Evolutionary conservation across 2,329 filamentous ascomycete genomes (phyloP).

Genomic region (Aphanocladium album): DNA sequence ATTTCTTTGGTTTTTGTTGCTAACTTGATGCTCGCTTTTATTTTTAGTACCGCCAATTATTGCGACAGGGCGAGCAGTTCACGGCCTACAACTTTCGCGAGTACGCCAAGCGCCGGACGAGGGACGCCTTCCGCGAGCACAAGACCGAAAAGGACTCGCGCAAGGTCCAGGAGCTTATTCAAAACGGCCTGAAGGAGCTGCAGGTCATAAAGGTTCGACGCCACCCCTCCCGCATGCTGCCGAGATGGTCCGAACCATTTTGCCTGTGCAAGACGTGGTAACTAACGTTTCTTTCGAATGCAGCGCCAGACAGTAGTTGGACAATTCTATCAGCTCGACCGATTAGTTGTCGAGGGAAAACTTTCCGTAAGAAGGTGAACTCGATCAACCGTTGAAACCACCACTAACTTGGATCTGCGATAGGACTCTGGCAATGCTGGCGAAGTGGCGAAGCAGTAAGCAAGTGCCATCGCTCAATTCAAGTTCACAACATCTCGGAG

Average conservation of each 20-base stretch:
- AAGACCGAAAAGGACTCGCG: constrained; percentile 66
- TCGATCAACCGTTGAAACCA: neutral
- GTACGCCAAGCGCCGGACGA: constrained; percentile 86
- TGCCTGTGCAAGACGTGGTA: neutral
- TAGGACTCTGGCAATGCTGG: constrained; percentile 65
- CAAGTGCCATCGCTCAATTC: constrained; percentile 70
- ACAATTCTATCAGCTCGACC: constrained; percentile 89
- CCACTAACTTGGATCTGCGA: constrained; percentile 42
- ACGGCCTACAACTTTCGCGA: constrained; percentile 96
- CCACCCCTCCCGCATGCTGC: neutral
- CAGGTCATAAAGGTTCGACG: constrained; percentile 77
- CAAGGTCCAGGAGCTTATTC: constrained; percentile 79
- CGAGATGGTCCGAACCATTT: neutral
- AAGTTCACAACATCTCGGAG: neutral
- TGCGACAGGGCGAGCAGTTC: constrained; percentile 83
- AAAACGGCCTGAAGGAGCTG: constrained; percentile 80
- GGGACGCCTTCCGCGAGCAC: constrained; percentile 84
- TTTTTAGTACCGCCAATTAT: constrained; percentile 78
- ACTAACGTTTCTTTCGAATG: constrained; percentile 12
- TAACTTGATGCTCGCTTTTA: neutral
- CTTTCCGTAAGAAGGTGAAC: constrained; percentile 57
- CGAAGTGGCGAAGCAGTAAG: constrained; percentile 69
- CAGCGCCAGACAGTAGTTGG: constrained; percentile 93
- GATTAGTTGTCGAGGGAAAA: constrained; percentile 85
- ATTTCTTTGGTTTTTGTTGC: neutral